Evolutionary conservation across 768 basidiomycete species (phyloP), one percentile per base, ranked within the genome.

Genomic region (Hygrocybe punicea): DNA sequence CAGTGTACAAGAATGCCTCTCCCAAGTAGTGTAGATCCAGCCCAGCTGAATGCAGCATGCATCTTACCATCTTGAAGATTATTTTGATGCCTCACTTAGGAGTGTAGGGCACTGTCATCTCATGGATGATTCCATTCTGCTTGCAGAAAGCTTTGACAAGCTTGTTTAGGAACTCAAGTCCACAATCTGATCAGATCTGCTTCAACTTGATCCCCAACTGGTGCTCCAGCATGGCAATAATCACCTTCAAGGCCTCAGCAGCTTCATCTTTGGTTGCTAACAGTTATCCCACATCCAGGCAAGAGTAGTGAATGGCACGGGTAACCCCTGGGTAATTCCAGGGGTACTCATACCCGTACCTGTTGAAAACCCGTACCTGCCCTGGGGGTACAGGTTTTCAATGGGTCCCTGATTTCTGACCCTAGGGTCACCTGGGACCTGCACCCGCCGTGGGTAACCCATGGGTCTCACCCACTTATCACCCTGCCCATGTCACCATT

Each of bases 91-190:
- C 52, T 1, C 66, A 67, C 10, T 61, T 40, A 0, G 70, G 71
- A 3, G 65, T 63, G 21, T 73, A 67, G 0, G 70, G 70, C 0
- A 62, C 61, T 0, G 68, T 74, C 0, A 57, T 60, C n/a, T 76
- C 63, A 0, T 68, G 19, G 1, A 65, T 55, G 1, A 76, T 70
- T 0, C 72, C 69, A 0, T 63, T 55, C 0, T 52, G 3, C 0
- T 19, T 34, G 35, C 64, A 68, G 25, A 61, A 68, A 0, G 23
- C 23, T 11, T 63, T 40, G 14, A 68, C 51, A 14, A 47, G 39
- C 1, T 54, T 39, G 34, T 65, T 66, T 1, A 66, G 45, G 21
- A 62, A 64, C 48, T 71, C 68, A 4, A 40, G 59, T 2, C 68
- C 68, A 48, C 66, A 68, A 42, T 71, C 69, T 2, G 53, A 54